phyloP scores from a whole-genome alignment of 345 rosid genomes.

The Rhizophora mangle region DNA sequence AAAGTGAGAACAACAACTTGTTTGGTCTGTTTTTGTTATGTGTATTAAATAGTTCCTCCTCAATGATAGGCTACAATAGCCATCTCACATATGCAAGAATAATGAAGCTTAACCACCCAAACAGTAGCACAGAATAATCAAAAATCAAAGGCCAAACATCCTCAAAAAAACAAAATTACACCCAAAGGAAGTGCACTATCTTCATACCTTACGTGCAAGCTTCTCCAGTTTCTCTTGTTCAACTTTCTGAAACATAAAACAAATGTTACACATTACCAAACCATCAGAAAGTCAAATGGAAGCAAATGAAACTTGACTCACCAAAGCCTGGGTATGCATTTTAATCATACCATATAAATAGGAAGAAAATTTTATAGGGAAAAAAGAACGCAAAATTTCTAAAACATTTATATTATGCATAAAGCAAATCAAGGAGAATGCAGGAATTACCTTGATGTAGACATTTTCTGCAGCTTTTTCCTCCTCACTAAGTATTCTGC shows the following conservation, averaged over 20 bases:
- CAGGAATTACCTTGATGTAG: conserved; percentile 65
- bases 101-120: background rate
- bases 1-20: background rate
- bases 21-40: background rate
- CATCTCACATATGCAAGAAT: background rate
- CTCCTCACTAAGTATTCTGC: conserved; percentile 79
- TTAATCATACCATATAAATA: background rate
- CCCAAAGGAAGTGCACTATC: background rate
- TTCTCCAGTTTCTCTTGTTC: conserved; percentile 91
- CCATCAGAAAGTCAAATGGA: background rate
- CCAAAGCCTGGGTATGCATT: background rate
- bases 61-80: background rate
- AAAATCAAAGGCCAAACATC: conserved; percentile 2
- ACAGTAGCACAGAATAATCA: background rate
- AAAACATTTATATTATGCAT: background rate
- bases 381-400: background rate
- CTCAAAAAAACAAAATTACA: conserved; percentile 1
- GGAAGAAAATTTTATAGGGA: background rate
- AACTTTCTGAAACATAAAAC: conserved; percentile 57
- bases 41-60: background rate
- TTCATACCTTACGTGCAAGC: conserved; percentile 76
- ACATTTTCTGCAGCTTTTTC: conserved; percentile 93
- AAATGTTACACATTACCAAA: background rate
- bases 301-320: background rate
- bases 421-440: background rate